phyloP scores from a whole-genome alignment of 169 alveolate species.

The Plasmodium adleri region DNA sequence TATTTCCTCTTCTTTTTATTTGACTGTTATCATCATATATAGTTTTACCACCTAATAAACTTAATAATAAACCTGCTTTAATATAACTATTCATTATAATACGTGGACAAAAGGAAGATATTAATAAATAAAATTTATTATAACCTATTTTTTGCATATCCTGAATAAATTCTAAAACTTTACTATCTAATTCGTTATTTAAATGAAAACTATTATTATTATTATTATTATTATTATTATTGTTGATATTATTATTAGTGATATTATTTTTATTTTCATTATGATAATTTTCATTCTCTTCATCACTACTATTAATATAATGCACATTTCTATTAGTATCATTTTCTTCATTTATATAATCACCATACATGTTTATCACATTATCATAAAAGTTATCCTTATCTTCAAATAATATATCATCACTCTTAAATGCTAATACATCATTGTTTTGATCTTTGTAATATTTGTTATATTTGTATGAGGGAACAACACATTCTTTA shows the following conservation, averaged over 20 bases:
- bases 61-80: conserved; percentile 81
- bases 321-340: not conserved
- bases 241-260: not conserved
- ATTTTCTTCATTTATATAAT: conserved; percentile 33
- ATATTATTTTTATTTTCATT: not conserved
- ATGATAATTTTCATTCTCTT: conserved; percentile 4
- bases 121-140: conserved; percentile 79
- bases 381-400: not conserved
- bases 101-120: conserved; percentile 81
- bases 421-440: no score
- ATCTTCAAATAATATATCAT: no score
- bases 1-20: conserved; percentile 79
- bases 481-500: no score
- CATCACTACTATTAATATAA: not conserved
- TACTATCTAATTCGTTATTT: conserved; percentile 19
- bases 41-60: conserved; percentile 82
- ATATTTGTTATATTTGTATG: no score
- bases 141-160: conserved; percentile 79
- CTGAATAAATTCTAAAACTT: conserved; percentile 59
- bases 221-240: not conserved
- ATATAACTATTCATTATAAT: conserved; percentile 47
- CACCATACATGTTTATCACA: conserved; percentile 48
- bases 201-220: conserved; percentile 4
- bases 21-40: conserved; percentile 72
- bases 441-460: no score